A percentile compares a stretch with the other conserved stretches of the same genome.
phyloP scores from a whole-genome alignment of 495 filamentous ascomycete genomes.

The Articulospora tetracladia region DNA sequence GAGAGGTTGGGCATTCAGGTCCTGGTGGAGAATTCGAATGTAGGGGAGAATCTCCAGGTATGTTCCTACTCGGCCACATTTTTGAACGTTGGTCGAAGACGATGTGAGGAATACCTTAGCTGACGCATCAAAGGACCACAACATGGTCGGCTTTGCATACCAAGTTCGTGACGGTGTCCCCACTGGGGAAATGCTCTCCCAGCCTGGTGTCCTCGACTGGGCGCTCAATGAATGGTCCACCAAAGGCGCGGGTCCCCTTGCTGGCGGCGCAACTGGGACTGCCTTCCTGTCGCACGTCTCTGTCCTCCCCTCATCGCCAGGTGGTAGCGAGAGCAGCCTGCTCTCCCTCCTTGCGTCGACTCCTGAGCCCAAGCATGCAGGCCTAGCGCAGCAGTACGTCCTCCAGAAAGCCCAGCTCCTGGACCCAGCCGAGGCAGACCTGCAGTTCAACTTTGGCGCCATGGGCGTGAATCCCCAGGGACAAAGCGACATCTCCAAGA shows the following conservation, averaged over 20 bases:
- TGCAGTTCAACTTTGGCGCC: neutral
- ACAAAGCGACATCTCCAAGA: neutral
- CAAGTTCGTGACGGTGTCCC: neutral
- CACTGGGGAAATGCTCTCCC: neutral
- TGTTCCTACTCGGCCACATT: no score
- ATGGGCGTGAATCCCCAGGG: neutral
- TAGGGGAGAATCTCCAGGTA: conserved; percentile 67
- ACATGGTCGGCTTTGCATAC: neutral
- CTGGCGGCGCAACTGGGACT: neutral
- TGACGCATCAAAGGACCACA: conserved; percentile 37
- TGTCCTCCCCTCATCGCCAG: neutral
- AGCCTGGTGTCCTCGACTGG: neutral
- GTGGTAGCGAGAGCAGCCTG: neutral
- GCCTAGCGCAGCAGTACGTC: neutral
- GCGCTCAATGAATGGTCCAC: neutral
- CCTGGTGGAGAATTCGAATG: conserved; percentile 64
- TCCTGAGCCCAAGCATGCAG: no score
- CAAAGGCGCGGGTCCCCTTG: neutral
- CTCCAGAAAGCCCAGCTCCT: neutral
- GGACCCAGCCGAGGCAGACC: neutral
- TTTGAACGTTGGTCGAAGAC: no score
- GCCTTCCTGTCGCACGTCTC: neutral
- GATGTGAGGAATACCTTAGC: neutral
- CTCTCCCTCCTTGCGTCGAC: neutral
- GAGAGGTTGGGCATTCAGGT: conserved; percentile 60